A percentile compares a stretch with the other conserved stretches of the same genome.
Conservation (phyloP, 495 filamentous ascomycete genomes). For the Aspergillus egyptiacus region DNA sequence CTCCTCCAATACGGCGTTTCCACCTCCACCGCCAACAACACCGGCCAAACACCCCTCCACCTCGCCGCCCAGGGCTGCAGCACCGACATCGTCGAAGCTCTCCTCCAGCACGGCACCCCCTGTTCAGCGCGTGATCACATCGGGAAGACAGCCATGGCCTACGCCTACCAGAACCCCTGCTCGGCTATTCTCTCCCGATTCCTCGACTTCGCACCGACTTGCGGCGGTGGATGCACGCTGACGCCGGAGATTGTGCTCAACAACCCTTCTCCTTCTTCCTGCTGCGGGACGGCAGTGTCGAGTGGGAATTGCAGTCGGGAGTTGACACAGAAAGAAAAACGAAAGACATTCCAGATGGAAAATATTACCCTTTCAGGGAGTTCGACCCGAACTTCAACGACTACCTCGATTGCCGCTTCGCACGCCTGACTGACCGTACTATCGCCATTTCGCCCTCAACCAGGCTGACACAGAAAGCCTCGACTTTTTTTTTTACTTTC, state of each 20-base stretch:
- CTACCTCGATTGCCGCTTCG: no score
- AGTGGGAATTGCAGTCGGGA: no score
- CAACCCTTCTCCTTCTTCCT: no score
- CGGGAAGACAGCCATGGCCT: conserved; percentile 6
- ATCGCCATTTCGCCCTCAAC: no score
- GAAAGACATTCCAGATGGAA: no score
- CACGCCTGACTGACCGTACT: no score
- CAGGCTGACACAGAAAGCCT: no score
- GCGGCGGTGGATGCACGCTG: conserved; percentile 5
- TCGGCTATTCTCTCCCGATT: not conserved
- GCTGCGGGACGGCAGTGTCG: no score
- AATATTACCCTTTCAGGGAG: no score
- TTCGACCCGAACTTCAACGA: no score
- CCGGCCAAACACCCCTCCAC: conserved; percentile 10
- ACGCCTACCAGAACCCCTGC: conserved; percentile 12
- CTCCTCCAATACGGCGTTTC: conserved; percentile 1
- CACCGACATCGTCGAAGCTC: not conserved
- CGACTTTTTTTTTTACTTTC: no score
- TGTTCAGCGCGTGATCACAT: conserved; percentile 3
- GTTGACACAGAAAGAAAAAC: no score
- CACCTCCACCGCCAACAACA: not conserved
- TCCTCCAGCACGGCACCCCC: not conserved
- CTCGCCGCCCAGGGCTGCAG: conserved; percentile 7
- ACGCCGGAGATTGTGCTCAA: conserved; percentile 7
- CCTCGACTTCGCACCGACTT: conserved; percentile 1